Conservation (phyloP, 2,329 filamentous ascomycete species). For the Arthrobotrys musiformis region DNA sequence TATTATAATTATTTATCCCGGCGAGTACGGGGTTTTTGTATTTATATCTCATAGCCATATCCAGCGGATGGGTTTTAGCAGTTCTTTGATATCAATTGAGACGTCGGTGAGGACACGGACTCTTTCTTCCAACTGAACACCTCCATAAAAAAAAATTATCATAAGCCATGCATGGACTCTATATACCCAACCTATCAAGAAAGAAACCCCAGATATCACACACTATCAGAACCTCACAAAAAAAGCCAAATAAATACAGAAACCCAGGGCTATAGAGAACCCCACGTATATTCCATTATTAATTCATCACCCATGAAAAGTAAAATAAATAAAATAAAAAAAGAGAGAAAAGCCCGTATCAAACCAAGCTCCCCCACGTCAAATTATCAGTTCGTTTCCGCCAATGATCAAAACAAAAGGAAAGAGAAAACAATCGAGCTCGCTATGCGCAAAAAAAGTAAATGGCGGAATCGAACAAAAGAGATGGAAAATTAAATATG, state of each 20-base stretch:
- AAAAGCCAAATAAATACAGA: conserved; percentile 6
- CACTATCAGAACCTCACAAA: no score
- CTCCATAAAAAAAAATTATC: no score
- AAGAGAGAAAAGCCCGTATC: not conserved
- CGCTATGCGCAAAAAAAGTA: conserved; percentile 36
- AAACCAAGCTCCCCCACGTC: not conserved
- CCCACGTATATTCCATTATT: not conserved
- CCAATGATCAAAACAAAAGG: not conserved
- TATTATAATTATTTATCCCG: no score
- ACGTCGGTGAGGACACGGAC: no score
- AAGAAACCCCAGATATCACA: no score
- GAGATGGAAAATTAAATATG: conserved; percentile 15
- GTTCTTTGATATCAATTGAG: no score
- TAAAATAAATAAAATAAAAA: not conserved
- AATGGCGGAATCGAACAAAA: not conserved
- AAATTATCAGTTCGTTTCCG: not conserved
- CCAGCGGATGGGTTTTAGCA: no score
- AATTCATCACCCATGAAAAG: conserved; percentile 7
- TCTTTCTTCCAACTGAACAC: no score
- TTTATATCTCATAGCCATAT: no score
- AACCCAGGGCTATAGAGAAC: not conserved
- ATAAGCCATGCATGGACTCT: no score
- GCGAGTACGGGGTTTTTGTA: no score
- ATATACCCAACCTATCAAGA: no score
- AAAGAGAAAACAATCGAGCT: not conserved